Base-by-base conservation (phyloP, 768 basidiomycete genomes). In the Lentinula sp. region DNA sequence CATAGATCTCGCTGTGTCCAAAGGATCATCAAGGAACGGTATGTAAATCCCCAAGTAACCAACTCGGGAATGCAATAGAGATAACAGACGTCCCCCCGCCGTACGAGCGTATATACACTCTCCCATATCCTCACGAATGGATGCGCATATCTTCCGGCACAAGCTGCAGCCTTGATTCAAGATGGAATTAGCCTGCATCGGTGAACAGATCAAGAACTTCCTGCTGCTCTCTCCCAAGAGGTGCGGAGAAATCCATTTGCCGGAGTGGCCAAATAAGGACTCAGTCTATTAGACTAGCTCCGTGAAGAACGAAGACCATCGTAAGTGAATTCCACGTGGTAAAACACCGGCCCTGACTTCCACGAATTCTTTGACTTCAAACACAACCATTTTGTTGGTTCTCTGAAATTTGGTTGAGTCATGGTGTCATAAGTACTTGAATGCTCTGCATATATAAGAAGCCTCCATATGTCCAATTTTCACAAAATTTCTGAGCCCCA, bases 1-100 rank as follows among this genome's bases (percentile, higher is more conserved):
- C 12, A 39, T 39, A 39, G 37, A 39, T 39, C 37, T 39, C 6
- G 13, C 7, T 39, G 37, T 39, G 37, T 39, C 37, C 37, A 8
- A 52, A 52, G 50, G 50, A 52, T 52, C 50, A 52, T 16, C 53
- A 54, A 54, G 53, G 36, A 54, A 54, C 53, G 13, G 18, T 52
- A 54, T 39, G 53, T 54, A n/a, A 41, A 54, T 54, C 53, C 3
- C 20, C 46, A 48, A 48, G 20, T 7, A 16, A 43, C 42, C 13
- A 43, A n/a, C 42, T 43, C 46, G 46, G 46, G 20, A 48, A 20
- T 48, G 46, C 9, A n/a, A 12, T 48, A 6, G 18, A 12, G 12
- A 9, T 18, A 18, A n/a, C 5, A 48, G 46, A 48, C n/a, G 46
- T 48, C 8, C 32, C 50, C 45, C 33, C 13, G 12, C 28, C 28